These are phyloP conservation scores for Glebionis coronaria DNA, from an alignment of 129 eudicot species.

Conservation along the genomic window DNA sequence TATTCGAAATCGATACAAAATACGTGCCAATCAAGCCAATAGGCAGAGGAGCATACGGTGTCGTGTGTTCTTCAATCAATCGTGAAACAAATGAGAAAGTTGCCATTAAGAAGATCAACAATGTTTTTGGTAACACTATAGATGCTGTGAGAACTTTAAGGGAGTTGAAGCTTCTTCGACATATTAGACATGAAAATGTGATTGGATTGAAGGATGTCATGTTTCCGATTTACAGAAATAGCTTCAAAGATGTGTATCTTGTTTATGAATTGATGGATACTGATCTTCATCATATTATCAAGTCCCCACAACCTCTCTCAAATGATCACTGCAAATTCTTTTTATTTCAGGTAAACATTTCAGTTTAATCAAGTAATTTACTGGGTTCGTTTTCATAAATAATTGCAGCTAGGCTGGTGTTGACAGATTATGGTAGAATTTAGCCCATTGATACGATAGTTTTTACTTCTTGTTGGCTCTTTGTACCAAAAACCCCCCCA, in stretches of 20 bases:
- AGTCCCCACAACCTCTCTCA: slow-evolving; percentile 70
- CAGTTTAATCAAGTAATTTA: background rate
- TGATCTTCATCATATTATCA: slow-evolving; percentile 84
- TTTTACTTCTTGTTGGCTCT: no score
- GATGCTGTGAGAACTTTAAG: slow-evolving; percentile 76
- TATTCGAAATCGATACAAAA: slow-evolving; percentile 73
- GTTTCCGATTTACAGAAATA: slow-evolving; percentile 50
- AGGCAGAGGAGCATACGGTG: slow-evolving; percentile 83
- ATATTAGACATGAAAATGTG: slow-evolving; percentile 70
- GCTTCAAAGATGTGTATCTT: slow-evolving; percentile 76
- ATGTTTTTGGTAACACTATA: slow-evolving; percentile 56
- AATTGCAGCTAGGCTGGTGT: background rate
- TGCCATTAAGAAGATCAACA: slow-evolving; percentile 73
- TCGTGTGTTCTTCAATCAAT: slow-evolving; percentile 74
- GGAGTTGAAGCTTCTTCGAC: slow-evolving; percentile 66
- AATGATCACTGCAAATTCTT: slow-evolving; percentile 80
- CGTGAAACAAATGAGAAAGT: slow-evolving; percentile 75
- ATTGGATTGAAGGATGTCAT: slow-evolving; percentile 77
- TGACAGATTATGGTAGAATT: background rate
- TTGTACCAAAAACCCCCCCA: no score
- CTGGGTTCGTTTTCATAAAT: background rate
- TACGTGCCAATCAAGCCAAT: slow-evolving; percentile 72
- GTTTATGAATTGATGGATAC: slow-evolving; percentile 86
- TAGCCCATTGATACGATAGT: no score
- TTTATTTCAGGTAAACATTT: slow-evolving; percentile 57